Conservation (phyloP, 768 basidiomycete species). For the Tulasnella sp. region DNA sequence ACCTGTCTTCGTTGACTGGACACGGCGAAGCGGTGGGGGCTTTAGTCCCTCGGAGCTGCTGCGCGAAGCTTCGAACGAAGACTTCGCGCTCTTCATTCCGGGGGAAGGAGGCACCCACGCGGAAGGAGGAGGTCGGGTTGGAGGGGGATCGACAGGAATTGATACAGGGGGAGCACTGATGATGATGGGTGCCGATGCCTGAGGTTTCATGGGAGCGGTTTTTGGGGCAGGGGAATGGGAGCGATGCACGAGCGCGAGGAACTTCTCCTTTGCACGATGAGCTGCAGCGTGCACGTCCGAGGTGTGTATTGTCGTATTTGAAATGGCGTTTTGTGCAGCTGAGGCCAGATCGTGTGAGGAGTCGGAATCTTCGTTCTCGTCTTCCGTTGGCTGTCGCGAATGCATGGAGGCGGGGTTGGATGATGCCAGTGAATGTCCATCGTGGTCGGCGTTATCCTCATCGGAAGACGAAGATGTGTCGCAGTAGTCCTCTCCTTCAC, state of each 20-base stretch:
- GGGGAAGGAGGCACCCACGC: background rate
- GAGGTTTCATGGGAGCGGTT: background rate
- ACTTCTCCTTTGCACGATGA: conserved; percentile 19
- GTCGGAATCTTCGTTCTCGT: conserved; percentile 3
- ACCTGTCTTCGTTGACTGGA: conserved; percentile 12
- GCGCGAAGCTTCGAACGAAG: conserved; percentile 5
- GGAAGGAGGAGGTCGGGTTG: background rate
- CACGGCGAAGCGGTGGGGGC: conserved; percentile 1
- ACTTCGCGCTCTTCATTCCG: background rate
- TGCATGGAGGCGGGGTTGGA: conserved; percentile 2
- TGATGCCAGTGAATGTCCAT: conserved; percentile 15
- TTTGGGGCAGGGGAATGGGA: background rate
- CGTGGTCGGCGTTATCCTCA: conserved; percentile 5
- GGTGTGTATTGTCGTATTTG: conserved; percentile 5
- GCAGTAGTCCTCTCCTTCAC: conserved; percentile 34
- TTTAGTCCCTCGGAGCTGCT: background rate
- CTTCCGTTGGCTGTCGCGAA: conserved; percentile 11
- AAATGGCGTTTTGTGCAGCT: conserved; percentile 15
- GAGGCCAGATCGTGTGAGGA: background rate
- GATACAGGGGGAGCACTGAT: background rate
- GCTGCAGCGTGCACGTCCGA: conserved; percentile 13
- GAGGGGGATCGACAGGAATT: no score
- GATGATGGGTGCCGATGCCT: background rate
- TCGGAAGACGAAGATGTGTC: conserved; percentile 4
- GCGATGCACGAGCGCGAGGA: conserved; percentile 13